These are phyloP conservation scores for Pichia sp. DNA, from an alignment of 1,139 yeast genomes.

Conservation along the genomic window DNA sequence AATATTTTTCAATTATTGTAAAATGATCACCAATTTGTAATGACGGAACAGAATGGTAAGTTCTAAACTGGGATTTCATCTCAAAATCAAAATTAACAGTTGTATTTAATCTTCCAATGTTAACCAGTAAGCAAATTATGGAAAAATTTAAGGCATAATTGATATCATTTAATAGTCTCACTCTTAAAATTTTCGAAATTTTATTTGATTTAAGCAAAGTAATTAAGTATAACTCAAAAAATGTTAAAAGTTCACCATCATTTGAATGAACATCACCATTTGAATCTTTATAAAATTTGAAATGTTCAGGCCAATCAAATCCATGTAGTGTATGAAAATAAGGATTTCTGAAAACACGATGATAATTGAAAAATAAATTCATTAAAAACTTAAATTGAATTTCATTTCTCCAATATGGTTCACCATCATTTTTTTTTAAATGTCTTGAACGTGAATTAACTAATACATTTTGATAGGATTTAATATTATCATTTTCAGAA, in stretches of 20 bases:
- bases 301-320: constrained; percentile 32
- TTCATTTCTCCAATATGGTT: constrained; percentile 83
- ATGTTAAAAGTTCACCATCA: constrained; percentile 50
- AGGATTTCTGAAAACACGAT: constrained; percentile 64
- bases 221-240: constrained; percentile 78
- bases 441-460: constrained; percentile 48
- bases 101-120: constrained; percentile 90
- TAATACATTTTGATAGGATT: constrained; percentile 22
- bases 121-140: constrained; percentile 63
- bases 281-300: constrained; percentile 20
- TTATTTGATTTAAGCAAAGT: constrained; percentile 80
- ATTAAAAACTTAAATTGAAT: constrained; percentile 77
- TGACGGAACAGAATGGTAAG: constrained; percentile 89
- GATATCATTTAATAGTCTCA: constrained; percentile 59
- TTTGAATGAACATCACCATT: constrained; percentile 19
- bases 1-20: constrained; percentile 26
- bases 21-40: constrained; percentile 61
- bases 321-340: constrained; percentile 25
- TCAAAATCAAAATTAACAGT: constrained; percentile 95
- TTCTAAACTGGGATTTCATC: constrained; percentile 87
- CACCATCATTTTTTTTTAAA: constrained; percentile 85
- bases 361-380: constrained; percentile 55
- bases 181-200: constrained; percentile 76
- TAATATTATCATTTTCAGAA: constrained; percentile 2
- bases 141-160: constrained; percentile 30